phyloP scores from a whole-genome alignment of 1,284 basidiomycete species.

The Phlebopus sp. region DNA sequence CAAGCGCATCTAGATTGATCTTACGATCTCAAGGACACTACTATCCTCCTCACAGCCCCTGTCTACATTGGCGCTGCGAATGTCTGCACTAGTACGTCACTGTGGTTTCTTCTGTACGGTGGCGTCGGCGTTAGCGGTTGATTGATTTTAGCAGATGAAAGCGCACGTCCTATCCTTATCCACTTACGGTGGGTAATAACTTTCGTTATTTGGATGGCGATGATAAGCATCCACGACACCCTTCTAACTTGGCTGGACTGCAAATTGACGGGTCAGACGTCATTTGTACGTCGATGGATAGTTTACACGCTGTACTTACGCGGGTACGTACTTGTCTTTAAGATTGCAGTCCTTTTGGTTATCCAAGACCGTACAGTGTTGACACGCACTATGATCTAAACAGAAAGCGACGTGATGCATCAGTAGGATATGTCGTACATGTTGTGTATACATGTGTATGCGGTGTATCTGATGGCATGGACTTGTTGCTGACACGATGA shows the following conservation, averaged over 20 bases:
- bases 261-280: background rate
- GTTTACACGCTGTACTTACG: too few species aligned
- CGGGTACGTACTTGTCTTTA: too few species aligned
- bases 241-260: background rate
- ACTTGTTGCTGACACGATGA: too few species aligned
- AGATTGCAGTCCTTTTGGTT: too few species aligned
- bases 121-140: background rate
- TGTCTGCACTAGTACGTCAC: background rate
- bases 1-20: slow-evolving; percentile 44
- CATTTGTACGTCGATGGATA: too few species aligned
- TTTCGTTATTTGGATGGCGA: background rate
- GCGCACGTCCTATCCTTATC: background rate
- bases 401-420: too few species aligned
- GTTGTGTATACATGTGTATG: too few species aligned
- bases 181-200: background rate
- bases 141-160: background rate
- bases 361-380: too few species aligned
- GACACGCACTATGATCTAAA: too few species aligned
- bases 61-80: slow-evolving; percentile 51
- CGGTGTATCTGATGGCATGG: too few species aligned
- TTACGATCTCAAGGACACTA: slow-evolving; percentile 45
- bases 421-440: too few species aligned
- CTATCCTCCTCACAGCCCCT: slow-evolving; percentile 43
- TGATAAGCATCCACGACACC: background rate
- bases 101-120: background rate